phyloP scores from a whole-genome alignment of 306 rosid species.

The Vicia faba region DNA sequence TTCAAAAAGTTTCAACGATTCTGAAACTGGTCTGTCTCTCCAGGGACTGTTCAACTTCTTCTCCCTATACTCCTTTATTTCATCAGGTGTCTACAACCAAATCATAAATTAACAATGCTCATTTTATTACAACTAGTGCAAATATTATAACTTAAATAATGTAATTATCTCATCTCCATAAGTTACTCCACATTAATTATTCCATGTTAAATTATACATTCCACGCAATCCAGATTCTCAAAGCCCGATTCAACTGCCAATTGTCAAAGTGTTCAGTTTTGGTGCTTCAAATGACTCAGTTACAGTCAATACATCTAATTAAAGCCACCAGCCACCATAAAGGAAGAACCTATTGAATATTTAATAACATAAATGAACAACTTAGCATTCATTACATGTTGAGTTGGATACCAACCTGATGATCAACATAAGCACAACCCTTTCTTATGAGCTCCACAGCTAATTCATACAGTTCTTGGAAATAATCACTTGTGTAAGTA shows the following conservation, averaged over 20 bases:
- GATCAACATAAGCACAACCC: slow-evolving; percentile 95
- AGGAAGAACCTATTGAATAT: slow-evolving; percentile 7
- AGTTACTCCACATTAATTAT: slow-evolving; percentile 34
- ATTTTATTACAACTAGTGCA: slow-evolving; percentile 8
- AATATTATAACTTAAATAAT: not conserved
- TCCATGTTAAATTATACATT: slow-evolving; percentile 24
- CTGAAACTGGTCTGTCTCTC: slow-evolving; percentile 88
- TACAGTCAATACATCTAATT: not conserved
- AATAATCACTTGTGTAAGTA: slow-evolving; percentile 93
- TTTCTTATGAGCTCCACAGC: slow-evolving; percentile 91
- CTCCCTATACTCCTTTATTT: slow-evolving; percentile 89
- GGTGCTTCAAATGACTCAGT: slow-evolving; percentile 24
- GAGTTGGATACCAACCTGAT: slow-evolving; percentile 65
- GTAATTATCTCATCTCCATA: slow-evolving; percentile 30
- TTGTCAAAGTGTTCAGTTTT: slow-evolving; percentile 22
- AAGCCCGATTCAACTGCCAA: slow-evolving; percentile 4
- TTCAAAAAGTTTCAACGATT: slow-evolving; percentile 81
- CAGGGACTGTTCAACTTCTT: slow-evolving; percentile 96
- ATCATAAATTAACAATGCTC: slow-evolving; percentile 21
- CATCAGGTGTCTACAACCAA: slow-evolving; percentile 79
- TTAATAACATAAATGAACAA: slow-evolving; percentile 21
- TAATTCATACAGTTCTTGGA: slow-evolving; percentile 86
- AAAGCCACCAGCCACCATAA: slow-evolving; percentile 4
- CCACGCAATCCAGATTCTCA: slow-evolving; percentile 20
- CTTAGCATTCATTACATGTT: slow-evolving; percentile 1